Evolutionary conservation across 139 green algal genomes (phyloP).

Genomic region (Edaphochlamys debaryana): DNA sequence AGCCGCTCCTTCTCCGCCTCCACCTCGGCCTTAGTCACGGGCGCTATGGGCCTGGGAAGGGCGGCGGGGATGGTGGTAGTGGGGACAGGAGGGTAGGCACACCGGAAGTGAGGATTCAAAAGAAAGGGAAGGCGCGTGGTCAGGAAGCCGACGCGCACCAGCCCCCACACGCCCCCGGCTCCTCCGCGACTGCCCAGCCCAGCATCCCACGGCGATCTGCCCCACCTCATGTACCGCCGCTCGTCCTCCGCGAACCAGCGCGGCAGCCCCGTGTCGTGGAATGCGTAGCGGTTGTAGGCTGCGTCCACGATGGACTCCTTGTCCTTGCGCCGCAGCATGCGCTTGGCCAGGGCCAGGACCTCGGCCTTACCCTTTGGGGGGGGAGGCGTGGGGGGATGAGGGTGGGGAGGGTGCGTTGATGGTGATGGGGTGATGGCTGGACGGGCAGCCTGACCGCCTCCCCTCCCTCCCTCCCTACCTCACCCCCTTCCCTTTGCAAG

Average conservation of each 20-base stretch:
- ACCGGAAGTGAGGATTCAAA: no score
- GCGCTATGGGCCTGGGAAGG: slow-evolving; percentile 58
- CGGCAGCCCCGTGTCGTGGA: slow-evolving; percentile 87
- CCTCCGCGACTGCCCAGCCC: no score
- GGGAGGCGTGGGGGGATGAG: neutral
- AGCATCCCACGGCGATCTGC: no score
- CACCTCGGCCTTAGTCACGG: slow-evolving; percentile 86
- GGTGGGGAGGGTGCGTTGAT: neutral
- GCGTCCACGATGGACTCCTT: slow-evolving; percentile 92
- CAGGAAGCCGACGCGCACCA: no score
- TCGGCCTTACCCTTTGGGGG: slow-evolving; percentile 70
- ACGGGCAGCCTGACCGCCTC: no score
- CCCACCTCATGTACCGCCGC: slow-evolving; percentile 76
- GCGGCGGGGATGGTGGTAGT: no score
- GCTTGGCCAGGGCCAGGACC: slow-evolving; percentile 87
- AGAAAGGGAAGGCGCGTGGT: no score
- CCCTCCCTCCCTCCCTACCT: no score
- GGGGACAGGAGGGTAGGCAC: no score
- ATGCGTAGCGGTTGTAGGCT: slow-evolving; percentile 91
- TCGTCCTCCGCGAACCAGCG: slow-evolving; percentile 95
- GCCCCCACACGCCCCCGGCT: neutral
- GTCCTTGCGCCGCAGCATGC: slow-evolving; percentile 84
- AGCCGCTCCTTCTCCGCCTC: slow-evolving; percentile 83
- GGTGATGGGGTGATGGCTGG: no score
- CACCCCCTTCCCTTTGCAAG: no score